A percentile compares a stretch with the other conserved stretches of the same genome.
phyloP scores from a whole-genome alignment of 164 flowering plant genomes.

The Annona squamosa region DNA sequence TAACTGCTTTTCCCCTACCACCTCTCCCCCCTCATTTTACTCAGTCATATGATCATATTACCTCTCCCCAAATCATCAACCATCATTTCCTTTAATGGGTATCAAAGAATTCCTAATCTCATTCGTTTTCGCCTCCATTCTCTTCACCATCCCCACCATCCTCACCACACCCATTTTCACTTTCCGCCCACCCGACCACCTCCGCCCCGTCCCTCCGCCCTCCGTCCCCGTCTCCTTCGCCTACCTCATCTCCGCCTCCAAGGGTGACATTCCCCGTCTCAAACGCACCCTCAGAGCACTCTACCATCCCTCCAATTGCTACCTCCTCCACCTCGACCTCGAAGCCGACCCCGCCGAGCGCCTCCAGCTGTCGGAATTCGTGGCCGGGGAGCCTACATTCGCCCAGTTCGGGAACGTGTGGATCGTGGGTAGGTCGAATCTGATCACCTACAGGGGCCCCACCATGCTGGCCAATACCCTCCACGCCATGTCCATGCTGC shows the following conservation, averaged over 20 bases:
- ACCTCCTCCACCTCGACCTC: conserved; percentile 65
- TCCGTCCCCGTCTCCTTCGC: conserved; percentile 62
- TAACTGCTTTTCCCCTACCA: no score
- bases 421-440: conserved; percentile 59
- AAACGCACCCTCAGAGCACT: conserved; percentile 51
- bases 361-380: conserved; percentile 36
- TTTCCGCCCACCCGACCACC: conserved; percentile 17
- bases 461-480: conserved; percentile 87
- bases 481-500: conserved; percentile 69
- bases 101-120: conserved; percentile 36
- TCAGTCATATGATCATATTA: no score
- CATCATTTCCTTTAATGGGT: conserved; percentile 19
- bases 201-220: conserved; percentile 5
- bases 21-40: no score
- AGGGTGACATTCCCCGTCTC: conserved; percentile 50
- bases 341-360: conserved; percentile 53
- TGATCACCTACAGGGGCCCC: conserved; percentile 93
- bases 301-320: conserved; percentile 75
- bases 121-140: conserved; percentile 38
- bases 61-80: no score
- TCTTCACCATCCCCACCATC: conserved; percentile 35
- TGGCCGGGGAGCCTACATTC: conserved; percentile 41
- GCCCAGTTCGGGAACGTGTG: conserved; percentile 59
- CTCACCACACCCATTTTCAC: conserved; percentile 22
- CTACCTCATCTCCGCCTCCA: conserved; percentile 79